Percentiles rank a stretch among this genome's conserved stretches.
These are phyloP conservation scores for Pseudocercospora pini-densiflorae DNA, from an alignment of 2,329 filamentous ascomycete genomes.

Conservation along the genomic window DNA sequence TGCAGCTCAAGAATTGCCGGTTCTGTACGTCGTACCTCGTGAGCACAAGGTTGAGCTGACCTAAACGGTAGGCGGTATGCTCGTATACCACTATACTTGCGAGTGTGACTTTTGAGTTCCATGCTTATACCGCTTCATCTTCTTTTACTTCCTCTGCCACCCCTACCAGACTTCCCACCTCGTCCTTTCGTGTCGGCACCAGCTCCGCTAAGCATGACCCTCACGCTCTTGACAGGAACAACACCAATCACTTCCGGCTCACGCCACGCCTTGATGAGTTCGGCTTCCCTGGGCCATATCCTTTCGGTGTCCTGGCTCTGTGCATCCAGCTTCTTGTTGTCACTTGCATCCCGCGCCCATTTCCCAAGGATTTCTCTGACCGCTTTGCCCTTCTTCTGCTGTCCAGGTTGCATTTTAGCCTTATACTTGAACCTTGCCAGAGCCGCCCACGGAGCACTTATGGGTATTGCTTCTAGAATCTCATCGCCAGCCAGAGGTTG, in stretches of 20 bases:
- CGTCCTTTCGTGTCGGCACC: constrained; percentile 49
- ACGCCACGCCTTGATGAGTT: constrained; percentile 79
- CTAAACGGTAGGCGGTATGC: neutral
- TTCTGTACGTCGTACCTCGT: neutral
- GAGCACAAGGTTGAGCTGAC: too few relatives aligned
- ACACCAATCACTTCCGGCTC: constrained; percentile 80
- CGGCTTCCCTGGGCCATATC: constrained; percentile 85
- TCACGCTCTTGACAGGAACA: constrained; percentile 78
- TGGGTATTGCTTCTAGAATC: constrained; percentile 67
- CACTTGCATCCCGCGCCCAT: constrained; percentile 71
- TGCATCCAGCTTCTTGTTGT: constrained; percentile 49
- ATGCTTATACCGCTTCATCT: constrained; percentile 8
- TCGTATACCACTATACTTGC: neutral
- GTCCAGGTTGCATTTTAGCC: constrained; percentile 88
- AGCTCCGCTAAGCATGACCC: constrained; percentile 71
- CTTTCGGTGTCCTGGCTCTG: constrained; percentile 64
- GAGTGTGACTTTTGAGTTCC: neutral
- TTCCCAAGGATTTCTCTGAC: constrained; percentile 85
- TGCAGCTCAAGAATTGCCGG: neutral
- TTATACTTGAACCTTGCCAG: constrained; percentile 83
- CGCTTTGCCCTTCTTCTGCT: constrained; percentile 91
- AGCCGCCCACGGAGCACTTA: constrained; percentile 68
- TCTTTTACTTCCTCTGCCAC: constrained; percentile 32
- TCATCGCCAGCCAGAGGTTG: constrained; percentile 81
- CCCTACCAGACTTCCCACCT: constrained; percentile 37